A percentile compares a stretch with the other conserved stretches of the same genome.
These are phyloP conservation scores for Teunomyces pallodes DNA, from an alignment of 805 yeast species.

Conservation along the genomic window DNA sequence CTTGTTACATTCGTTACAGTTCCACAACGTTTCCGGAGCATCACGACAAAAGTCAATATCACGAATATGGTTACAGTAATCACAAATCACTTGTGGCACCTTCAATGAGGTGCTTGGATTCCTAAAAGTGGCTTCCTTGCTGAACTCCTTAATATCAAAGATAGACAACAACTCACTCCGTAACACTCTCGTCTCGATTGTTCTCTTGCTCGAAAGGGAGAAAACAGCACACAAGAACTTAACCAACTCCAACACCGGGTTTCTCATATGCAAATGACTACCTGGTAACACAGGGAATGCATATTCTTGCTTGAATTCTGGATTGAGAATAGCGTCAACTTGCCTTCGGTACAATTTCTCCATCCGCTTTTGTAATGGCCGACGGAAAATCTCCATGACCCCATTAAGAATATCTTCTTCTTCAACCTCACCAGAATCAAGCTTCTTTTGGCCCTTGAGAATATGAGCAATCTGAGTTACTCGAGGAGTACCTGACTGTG, in stretches of 20 bases:
- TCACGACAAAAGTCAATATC: slow-evolving; percentile 84
- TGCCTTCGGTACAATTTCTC: slow-evolving; percentile 66
- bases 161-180: slow-evolving; percentile 70
- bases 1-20: slow-evolving; percentile 64
- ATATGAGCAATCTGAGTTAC: slow-evolving; percentile 65
- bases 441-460: slow-evolving; percentile 41
- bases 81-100: slow-evolving; percentile 71
- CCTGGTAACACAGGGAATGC: slow-evolving; percentile 79
- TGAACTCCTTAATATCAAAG: slow-evolving; percentile 83
- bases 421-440: slow-evolving; percentile 30
- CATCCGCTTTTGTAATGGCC: slow-evolving; percentile 64
- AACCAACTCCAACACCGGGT: slow-evolving; percentile 78
- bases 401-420: slow-evolving; percentile 40
- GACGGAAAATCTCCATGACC: slow-evolving; percentile 55
- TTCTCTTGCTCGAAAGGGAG: slow-evolving; percentile 59
- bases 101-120: slow-evolving; percentile 73
- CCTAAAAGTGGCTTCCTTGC: slow-evolving; percentile 64
- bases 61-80: slow-evolving; percentile 67
- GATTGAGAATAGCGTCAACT: slow-evolving; percentile 66
- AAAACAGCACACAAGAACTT: slow-evolving; percentile 74
- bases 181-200: slow-evolving; percentile 69
- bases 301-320: slow-evolving; percentile 62
- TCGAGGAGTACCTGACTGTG: slow-evolving; percentile 51
- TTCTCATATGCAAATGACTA: slow-evolving; percentile 52
- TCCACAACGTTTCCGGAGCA: slow-evolving; percentile 50